Evolutionary conservation across 257 asterid species (phyloP).

Genomic region (Solanum chiquidenum): DNA sequence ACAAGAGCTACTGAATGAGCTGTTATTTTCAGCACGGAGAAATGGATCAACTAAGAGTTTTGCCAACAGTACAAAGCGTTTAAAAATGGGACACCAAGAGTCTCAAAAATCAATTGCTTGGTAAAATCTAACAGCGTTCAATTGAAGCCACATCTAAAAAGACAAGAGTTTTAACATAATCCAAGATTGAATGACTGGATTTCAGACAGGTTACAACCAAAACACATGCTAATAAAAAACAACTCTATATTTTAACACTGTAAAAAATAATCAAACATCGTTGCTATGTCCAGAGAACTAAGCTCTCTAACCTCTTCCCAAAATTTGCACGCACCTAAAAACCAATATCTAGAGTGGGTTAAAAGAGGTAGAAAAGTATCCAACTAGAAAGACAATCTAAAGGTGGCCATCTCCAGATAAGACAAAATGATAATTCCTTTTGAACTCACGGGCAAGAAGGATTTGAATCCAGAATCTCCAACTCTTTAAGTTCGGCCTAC

Average conservation of each 20-base stretch:
- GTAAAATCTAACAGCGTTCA: not conserved
- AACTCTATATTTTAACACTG: not conserved
- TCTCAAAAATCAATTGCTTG: not conserved
- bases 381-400: not conserved
- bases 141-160: not conserved
- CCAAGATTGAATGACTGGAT: not conserved
- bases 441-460: not conserved
- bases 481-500: not conserved
- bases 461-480: not conserved
- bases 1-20: not conserved
- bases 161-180: not conserved
- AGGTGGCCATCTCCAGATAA: not conserved
- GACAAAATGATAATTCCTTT: not conserved
- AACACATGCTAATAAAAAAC: not conserved
- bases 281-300: not conserved
- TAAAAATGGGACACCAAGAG: not conserved
- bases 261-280: not conserved
- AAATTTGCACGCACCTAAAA: constrained; percentile 1
- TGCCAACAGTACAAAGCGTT: not conserved
- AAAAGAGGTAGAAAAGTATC: not conserved
- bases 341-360: constrained; percentile 1
- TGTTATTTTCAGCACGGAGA: not conserved
- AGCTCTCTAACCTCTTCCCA: constrained; percentile 1
- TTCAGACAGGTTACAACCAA: not conserved
- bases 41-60: not conserved